Percentiles rank a stretch among this genome's conserved stretches.
Evolutionary conservation across 129 eudicot genomes (phyloP).

Genomic region (Erigeron canadensis): DNA sequence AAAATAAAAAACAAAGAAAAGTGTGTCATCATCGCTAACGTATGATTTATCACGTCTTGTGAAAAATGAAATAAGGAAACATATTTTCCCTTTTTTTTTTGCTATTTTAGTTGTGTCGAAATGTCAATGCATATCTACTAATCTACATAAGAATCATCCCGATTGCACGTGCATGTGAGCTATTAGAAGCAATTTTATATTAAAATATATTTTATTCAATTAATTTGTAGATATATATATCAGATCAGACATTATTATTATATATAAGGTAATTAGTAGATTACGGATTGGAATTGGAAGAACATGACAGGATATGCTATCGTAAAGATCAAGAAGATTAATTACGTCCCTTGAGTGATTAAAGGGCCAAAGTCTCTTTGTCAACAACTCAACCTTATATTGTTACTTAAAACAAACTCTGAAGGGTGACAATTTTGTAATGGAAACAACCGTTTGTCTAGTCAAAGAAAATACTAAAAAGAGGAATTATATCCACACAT

Average conservation of each 20-base stretch:
- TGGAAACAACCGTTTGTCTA: too few relatives aligned
- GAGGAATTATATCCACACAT: too few relatives aligned
- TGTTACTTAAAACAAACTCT: not conserved
- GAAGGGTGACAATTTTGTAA: not conserved
- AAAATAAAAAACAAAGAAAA: constrained; percentile 5
- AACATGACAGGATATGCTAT: constrained; percentile 28
- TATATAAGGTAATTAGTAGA: constrained; percentile 1
- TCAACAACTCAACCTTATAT: constrained; percentile 5
- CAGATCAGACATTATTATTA: too few relatives aligned
- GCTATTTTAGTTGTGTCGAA: not conserved
- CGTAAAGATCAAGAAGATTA: constrained; percentile 24
- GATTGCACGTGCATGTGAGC: not conserved
- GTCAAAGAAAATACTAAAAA: too few relatives aligned
- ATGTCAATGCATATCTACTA: not conserved
- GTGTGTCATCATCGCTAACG: constrained; percentile 3
- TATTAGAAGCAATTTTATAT: constrained; percentile 12
- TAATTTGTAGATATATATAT: not conserved
- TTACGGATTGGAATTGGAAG: constrained; percentile 27
- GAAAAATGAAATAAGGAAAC: not conserved
- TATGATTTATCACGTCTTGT: not conserved
- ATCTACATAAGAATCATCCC: not conserved
- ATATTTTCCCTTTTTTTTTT: not conserved
- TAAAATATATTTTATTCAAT: not conserved
- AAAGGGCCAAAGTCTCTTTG: constrained; percentile 26
- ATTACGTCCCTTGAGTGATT: constrained; percentile 19